A percentile compares a stretch with the other conserved stretches of the same genome.
Evolutionary conservation across 2,329 filamentous ascomycete species (phyloP).

Genomic region (Xylariaceae sp.): DNA sequence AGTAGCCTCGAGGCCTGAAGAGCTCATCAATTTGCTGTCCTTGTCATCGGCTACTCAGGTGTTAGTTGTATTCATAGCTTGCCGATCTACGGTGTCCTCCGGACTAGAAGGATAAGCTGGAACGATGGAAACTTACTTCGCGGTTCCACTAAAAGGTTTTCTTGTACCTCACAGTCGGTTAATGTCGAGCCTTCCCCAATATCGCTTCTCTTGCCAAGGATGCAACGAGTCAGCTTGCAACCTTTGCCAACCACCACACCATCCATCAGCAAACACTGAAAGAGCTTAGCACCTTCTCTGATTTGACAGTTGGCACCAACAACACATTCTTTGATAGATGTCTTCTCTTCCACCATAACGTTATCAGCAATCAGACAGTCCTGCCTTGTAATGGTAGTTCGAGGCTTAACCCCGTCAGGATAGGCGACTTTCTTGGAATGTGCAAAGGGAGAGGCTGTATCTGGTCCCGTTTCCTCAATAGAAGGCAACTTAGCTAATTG

Average conservation of each 20-base stretch:
- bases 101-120: not conserved
- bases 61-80: constrained; percentile 33
- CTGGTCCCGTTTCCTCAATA: constrained; percentile 65
- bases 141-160: constrained; percentile 85
- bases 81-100: not conserved
- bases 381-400: constrained; percentile 79
- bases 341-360: constrained; percentile 85
- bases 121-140: constrained; percentile 59
- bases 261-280: constrained; percentile 92
- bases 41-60: constrained; percentile 65
- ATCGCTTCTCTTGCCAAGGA: constrained; percentile 79
- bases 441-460: constrained; percentile 72
- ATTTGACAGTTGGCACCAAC: constrained; percentile 89
- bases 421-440: constrained; percentile 82
- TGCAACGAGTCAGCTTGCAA: constrained; percentile 84
- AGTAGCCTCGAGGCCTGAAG: constrained; percentile 68
- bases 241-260: constrained; percentile 83
- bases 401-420: constrained; percentile 78
- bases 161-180: constrained; percentile 90
- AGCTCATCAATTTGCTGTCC: constrained; percentile 71
- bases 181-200: constrained; percentile 83
- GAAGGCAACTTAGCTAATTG: constrained; percentile 84
- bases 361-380: constrained; percentile 89
- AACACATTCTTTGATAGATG: constrained; percentile 89
- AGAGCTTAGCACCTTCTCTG: constrained; percentile 80